Evolutionary conservation across 108 stramenopile species (phyloP), one percentile per base, ranked within the genome.

Genomic region (Nitzschia sp.): DNA sequence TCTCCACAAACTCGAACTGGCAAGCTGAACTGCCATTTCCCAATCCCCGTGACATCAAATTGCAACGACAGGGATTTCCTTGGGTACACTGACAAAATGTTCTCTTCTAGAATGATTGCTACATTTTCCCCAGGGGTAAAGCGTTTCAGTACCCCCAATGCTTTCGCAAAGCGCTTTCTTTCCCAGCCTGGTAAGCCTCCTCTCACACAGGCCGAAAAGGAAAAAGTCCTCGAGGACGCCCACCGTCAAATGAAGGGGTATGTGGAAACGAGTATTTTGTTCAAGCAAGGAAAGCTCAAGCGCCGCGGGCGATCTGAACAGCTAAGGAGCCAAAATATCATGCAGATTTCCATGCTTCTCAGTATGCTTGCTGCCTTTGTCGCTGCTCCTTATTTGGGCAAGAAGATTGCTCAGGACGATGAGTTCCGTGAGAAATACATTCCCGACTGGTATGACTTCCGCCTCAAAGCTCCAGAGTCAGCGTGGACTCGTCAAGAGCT

Each of bases 371-470:
- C 75, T 19, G 78, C 82, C 19, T 93, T 93, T 56, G 53, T 88
- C 15, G 55, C 70, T 48, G 85, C 87, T 10, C 89, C 92, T 11
- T 80, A 90, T 48, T 52, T 93, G 25, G 92, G 92, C 15, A 72
- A 77, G 14, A 86, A 86, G 58, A 93, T 93, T 54, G 92, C 92
- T 8, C 78, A 83, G 24, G 92, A 93, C 51, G 78, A 83, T 24
- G 86, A 89, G 54, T 90, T 93, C 69, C 77, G 82, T 25, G 51
- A 81, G 11, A 86, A 83, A 48, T 92, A 82, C 58, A 70, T 92
- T 56, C 91, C 91, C 14, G 71, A 59, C 20, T 93, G 86, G 86
- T 93, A 90, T 61, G 89, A 93, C 60, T 93, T 82, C 46, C 83
- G 86, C 2, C 70, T 93, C 8, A 76, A 85, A 43, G 81, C 80